A percentile compares a stretch with the other conserved stretches of the same genome.
phyloP scores from a whole-genome alignment of 768 basidiomycete genomes.

The Chalciporus sphaerocephalus region DNA sequence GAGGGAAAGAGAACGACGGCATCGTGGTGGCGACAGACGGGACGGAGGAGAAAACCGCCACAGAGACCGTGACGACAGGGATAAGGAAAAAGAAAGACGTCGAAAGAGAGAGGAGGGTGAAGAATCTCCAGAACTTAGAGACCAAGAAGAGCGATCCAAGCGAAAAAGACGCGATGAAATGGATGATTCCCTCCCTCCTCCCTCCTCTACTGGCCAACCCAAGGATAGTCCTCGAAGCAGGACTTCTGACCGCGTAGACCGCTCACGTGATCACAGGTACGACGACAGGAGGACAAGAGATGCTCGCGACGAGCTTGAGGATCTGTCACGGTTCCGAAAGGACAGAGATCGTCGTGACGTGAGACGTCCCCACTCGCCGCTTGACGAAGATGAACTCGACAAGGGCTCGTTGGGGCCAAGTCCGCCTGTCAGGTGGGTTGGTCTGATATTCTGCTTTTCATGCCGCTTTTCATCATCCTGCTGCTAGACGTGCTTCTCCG shows the following conservation, averaged over 20 bases:
- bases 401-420: slow-evolving; percentile 32
- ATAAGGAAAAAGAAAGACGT: slow-evolving; percentile 52
- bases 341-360: slow-evolving; percentile 42
- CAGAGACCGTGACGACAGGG: slow-evolving; percentile 48
- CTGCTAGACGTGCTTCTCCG: slow-evolving; percentile 62
- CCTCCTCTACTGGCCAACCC: slow-evolving; percentile 32
- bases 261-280: slow-evolving; percentile 53
- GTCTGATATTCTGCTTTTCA: slow-evolving; percentile 8
- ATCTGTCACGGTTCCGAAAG: slow-evolving; percentile 41
- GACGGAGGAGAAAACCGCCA: slow-evolving; percentile 54
- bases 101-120: slow-evolving; percentile 69
- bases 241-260: slow-evolving; percentile 42
- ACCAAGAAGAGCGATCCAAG: slow-evolving; percentile 57
- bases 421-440: slow-evolving; percentile 47
- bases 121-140: slow-evolving; percentile 40
- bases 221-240: slow-evolving; percentile 49
- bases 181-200: slow-evolving; percentile 40
- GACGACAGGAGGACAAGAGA: slow-evolving; percentile 44
- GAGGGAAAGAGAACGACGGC: slow-evolving; percentile 36
- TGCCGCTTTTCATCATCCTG: slow-evolving; percentile 6
- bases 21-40: slow-evolving; percentile 44
- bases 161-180: slow-evolving; percentile 59
- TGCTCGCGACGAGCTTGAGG: slow-evolving; percentile 61
- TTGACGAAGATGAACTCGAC: slow-evolving; percentile 32
- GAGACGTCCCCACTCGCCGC: slow-evolving; percentile 35